Evolutionary conservation across 768 basidiomycete species (phyloP), one percentile per base, ranked within the genome.

Genomic region (Lactarius deliciosus): DNA sequence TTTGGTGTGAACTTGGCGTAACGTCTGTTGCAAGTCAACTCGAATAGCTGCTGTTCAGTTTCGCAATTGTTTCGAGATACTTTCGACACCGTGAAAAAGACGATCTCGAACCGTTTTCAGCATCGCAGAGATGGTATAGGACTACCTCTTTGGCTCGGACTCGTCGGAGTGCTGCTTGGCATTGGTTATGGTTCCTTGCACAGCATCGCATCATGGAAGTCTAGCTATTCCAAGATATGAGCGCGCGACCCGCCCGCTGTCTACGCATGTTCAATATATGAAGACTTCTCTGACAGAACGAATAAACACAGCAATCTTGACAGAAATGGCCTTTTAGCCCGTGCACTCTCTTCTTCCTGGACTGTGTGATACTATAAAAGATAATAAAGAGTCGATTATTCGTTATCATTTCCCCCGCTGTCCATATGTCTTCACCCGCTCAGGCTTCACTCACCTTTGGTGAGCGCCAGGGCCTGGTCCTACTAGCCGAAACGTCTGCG

Each of bases 381-480:
- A 25, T 15, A 53, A 53, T 53, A 53, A 50, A 50, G 50, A 25
- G 11, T 13, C 0, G 11, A 13, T 13, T 50, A n/a, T 10, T n/a
- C 10, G 10, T 5, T 15, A 11, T 53, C 22, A 13, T 53, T 53
- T 25, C 13, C 25, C 22, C 18, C 22, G 30, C 8, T 20, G 18
- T 18, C 18, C 20, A 30, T 13, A 50, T 36, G 56, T 34, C 56
- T 57, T 30, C 54, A 28, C 15, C 28, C 9, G 1, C 13, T 28
- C 6, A 10, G 34, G 34, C 34, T 34, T 34, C 25, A 8, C 70
- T 72, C 32, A 57, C 60, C n/a, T 73, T 71, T 57, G 70, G 65
- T 61, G 64, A 69, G 7, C 66, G 73, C 41, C 47, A 73, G 13
- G 73, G 73, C n/a, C 66, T 74, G 22, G 50, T 70, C 8, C 66